Conservation (phyloP, 768 basidiomycete species). For the Amanita thiersii region DNA sequence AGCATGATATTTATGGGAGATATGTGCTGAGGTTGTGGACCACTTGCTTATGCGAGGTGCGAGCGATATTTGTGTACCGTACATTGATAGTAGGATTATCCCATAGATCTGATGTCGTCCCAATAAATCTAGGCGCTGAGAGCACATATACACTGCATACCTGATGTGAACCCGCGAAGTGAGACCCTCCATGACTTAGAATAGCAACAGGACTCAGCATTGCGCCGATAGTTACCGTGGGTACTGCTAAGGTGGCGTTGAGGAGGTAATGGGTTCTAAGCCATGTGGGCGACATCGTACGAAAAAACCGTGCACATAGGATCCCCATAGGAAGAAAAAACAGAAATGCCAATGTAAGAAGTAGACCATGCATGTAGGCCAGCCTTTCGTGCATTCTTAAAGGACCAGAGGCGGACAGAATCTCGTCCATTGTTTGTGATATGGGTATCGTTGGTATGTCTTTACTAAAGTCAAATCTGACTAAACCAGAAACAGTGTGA, state of each 20-base stretch:
- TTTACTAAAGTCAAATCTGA: constrained; percentile 25
- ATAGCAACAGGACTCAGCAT: not conserved
- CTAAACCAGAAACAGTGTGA: constrained; percentile 25
- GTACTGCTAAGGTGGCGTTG: not conserved
- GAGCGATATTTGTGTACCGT: not conserved
- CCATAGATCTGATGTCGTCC: not conserved
- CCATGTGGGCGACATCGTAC: constrained; percentile 45
- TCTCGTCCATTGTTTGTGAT: constrained; percentile 4
- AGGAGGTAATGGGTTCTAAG: constrained; percentile 42
- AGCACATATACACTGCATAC: not conserved
- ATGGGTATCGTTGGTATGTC: constrained; percentile 14
- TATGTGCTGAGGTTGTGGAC: not conserved
- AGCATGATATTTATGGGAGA: not conserved
- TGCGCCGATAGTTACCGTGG: not conserved
- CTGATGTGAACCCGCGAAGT: not conserved
- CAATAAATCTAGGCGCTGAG: too few species aligned
- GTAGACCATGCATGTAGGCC: constrained; percentile 43
- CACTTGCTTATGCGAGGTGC: not conserved
- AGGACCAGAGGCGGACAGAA: not conserved
- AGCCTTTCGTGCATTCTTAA: constrained; percentile 21
- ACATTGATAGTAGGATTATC: not conserved
- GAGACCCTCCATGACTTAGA: not conserved
- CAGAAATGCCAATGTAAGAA: constrained; percentile 46
- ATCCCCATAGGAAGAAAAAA: constrained; percentile 46
- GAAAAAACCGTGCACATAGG: constrained; percentile 47